Conservation (phyloP, 2,329 filamentous ascomycete genomes). For the Aspergillus japonicus region DNA sequence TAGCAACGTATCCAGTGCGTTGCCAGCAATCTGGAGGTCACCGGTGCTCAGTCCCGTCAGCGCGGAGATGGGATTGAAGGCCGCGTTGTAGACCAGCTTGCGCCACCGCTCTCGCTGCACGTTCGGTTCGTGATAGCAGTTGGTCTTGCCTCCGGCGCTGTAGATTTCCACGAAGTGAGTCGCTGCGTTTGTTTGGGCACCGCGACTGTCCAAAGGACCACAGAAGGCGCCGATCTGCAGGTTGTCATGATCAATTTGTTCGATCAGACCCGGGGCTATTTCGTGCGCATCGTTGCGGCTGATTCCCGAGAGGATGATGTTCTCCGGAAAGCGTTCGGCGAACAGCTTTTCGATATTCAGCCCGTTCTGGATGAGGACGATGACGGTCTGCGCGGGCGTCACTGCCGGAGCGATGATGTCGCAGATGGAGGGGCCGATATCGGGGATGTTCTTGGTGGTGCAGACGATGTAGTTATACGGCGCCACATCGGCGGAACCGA, state of each 20-base stretch:
- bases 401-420: constrained; percentile 55
- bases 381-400: constrained; percentile 50
- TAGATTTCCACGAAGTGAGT: constrained; percentile 52
- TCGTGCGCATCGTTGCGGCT: constrained; percentile 55
- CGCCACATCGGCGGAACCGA: neutral
- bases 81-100: constrained; percentile 52
- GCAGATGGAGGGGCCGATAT: constrained; percentile 49
- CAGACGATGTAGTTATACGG: constrained; percentile 58
- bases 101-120: constrained; percentile 32
- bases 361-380: constrained; percentile 62
- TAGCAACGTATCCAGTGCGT: constrained; percentile 49
- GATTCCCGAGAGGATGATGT: constrained; percentile 55
- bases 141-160: constrained; percentile 46
- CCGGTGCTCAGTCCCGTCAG: constrained; percentile 54
- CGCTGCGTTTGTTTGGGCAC: constrained; percentile 5
- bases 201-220: too few species aligned
- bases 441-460: constrained; percentile 61
- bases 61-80: constrained; percentile 54
- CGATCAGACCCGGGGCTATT: constrained; percentile 46
- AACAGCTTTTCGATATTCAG: constrained; percentile 62
- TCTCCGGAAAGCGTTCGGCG: constrained; percentile 50
- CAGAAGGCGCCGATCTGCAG: constrained; percentile 53
- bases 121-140: constrained; percentile 39
- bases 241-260: constrained; percentile 54
- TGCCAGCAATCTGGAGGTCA: constrained; percentile 48